Evolutionary conservation across 2,329 filamentous ascomycete species (phyloP), one percentile per base, ranked within the genome.

Genomic region (Fusarium buxicola): DNA sequence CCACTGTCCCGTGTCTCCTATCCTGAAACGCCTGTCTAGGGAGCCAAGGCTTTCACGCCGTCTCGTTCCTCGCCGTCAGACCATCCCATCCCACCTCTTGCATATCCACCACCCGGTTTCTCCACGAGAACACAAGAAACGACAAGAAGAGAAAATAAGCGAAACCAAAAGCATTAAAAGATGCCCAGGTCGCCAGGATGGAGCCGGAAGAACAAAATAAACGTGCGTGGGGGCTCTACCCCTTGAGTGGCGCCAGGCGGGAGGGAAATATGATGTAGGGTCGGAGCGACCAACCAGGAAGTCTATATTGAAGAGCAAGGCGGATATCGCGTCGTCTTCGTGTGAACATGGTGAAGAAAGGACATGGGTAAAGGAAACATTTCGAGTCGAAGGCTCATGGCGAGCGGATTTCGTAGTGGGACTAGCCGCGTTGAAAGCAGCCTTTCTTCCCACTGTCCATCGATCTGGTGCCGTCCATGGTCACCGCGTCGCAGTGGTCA

Each of bases 121-220:
- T 58, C 55, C 51, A 34, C 48, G 41, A 60, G 41, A 62, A 69
- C 45, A 63, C 47, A 63, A 55, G 36, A 55, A 67, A 66, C 58
- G 62, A 63, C 50, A 60, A 66, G 46, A 63, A 66, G 49, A 66
- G 43, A 60, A 66, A 63, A 46, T 55, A 60, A 57, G 18, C 25
- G 40, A 49, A 45, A 56, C 58, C 60, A 66, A 65, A 55, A 59
- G 58, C 52, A 67, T 69, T 66, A 71, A 68, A 62, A 44, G 50
- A 63, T 67, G 65, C 58, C 67, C 57, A 52, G 50, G 63, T 69
- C 69, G 66, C 71, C 69, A 67, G 68, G 68, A 72, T 69, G 63
- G 69, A 73, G 65, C 63, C 67, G 44, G 48, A 63, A 61, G 48
- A 71, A 65, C 39, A 60, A 63, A 62, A 49, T 65, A 60, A 58